Evolutionary conservation across 1,284 basidiomycete genomes (phyloP), one percentile per base, ranked within the genome.

Genomic region (Meira nashicola): DNA sequence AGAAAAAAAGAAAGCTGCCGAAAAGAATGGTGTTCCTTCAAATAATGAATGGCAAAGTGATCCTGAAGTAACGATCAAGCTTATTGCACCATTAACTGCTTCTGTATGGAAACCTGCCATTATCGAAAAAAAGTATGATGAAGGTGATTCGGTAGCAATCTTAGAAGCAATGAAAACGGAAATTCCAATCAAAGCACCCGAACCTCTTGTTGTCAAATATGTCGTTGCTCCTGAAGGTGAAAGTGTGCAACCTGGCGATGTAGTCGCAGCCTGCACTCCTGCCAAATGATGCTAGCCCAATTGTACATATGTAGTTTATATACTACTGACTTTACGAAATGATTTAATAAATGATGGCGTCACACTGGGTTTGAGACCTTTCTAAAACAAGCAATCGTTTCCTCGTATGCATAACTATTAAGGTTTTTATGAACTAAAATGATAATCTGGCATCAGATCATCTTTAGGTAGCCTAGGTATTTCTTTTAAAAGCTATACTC

Each of bases 131-230:
- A 64, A 70, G 0, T 80, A 87, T 40, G 62, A 76, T 11, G 78
- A 79, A 0, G 83, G 83, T 10, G 81, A 85, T 38, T 80, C 83
- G 15, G 64, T 87, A 49, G 66, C 84, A 4, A 80, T 87, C 21
- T 80, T 88, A 15, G 86, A 87, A 72, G 86, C 87, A 0, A 88
- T 88, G 87, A 88, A 89, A 79, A 87, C 84, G 5, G 86, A 87
- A 71, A 73, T 78, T 39, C 28, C 50, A 5, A 33, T 17, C 50
- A 53, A 53, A 33, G 50, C 50, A 25, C 17, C 37, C 8, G 23
- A n/a, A 12, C 6, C 15, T 2, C 19, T 53, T 19, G 37, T 37
- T 2, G 50, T 53, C 6, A 53, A 53, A 25, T n/a, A n/a, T 6
- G 28, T 53, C 14, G 14, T 39, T 12, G 28, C 14, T 3, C 38